phyloP scores from a whole-genome alignment of 768 basidiomycete species.

The Leccinum rimulosum region DNA sequence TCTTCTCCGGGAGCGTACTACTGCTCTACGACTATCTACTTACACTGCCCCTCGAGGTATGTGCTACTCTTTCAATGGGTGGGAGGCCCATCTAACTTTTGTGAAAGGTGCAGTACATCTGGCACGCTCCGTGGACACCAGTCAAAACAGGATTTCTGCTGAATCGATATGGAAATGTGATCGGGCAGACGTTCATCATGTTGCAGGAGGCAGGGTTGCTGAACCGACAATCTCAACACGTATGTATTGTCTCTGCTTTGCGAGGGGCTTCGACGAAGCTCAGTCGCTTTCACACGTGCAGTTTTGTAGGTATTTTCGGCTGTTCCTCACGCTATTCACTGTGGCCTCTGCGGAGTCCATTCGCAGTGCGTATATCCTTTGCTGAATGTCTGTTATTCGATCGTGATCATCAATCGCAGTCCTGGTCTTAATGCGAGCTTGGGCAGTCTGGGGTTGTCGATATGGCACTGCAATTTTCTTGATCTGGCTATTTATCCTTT shows the following conservation, averaged over 20 bases:
- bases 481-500: conserved; percentile 6
- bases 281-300: background rate
- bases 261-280: background rate
- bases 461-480: conserved; percentile 2
- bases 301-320: conserved; percentile 9
- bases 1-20: background rate
- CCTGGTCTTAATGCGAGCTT: conserved; percentile 18
- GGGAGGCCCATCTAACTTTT: background rate
- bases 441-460: conserved; percentile 20
- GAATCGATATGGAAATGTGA: conserved; percentile 18
- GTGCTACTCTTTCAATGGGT: background rate
- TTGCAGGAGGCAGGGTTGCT: conserved; percentile 5
- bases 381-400: background rate
- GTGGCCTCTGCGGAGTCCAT: conserved; percentile 12
- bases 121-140: conserved; percentile 14
- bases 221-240: background rate
- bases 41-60: conserved; percentile 12
- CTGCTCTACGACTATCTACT: conserved; percentile 12
- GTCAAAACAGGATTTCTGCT: conserved; percentile 14
- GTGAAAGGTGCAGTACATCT: conserved; percentile 13
- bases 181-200: conserved; percentile 10
- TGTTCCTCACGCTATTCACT: conserved; percentile 10
- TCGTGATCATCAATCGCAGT: conserved; percentile 8
- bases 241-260: background rate
- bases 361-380: background rate